Conservation (phyloP, 768 basidiomycete genomes). For the Hericium alpestre region DNA sequence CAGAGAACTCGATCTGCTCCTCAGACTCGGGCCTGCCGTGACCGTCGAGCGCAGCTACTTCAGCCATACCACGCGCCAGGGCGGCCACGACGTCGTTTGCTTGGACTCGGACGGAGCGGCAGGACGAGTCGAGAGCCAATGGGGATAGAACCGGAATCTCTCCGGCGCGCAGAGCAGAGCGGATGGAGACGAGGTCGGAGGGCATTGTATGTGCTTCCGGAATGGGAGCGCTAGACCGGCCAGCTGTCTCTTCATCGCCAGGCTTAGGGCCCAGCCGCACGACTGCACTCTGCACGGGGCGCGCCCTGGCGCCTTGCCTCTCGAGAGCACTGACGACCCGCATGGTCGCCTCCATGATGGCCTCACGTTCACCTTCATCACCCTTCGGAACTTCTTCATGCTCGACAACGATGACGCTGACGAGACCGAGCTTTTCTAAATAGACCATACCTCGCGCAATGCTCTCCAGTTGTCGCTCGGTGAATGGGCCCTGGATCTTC, state of each 20-base stretch:
- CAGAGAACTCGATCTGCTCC: constrained; percentile 27
- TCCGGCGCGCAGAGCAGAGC: constrained; percentile 81
- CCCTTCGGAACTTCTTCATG: constrained; percentile 66
- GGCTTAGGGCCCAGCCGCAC: constrained; percentile 78
- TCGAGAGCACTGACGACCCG: constrained; percentile 76
- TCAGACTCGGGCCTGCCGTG: constrained; percentile 24
- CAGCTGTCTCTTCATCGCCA: constrained; percentile 27
- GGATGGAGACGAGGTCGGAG: constrained; percentile 72
- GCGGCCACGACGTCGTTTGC: constrained; percentile 85
- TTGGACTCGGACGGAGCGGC: constrained; percentile 74
- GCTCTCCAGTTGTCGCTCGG: constrained; percentile 85
- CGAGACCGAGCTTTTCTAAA: constrained; percentile 89
- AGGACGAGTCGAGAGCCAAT: constrained; percentile 85
- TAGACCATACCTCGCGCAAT: constrained; percentile 90
- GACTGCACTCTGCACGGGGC: constrained; percentile 81
- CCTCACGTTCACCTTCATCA: constrained; percentile 55
- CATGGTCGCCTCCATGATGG: constrained; percentile 72
- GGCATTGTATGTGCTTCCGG: constrained; percentile 77
- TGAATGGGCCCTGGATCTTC: constrained; percentile 94
- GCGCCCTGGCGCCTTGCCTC: constrained; percentile 73
- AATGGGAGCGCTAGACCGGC: constrained; percentile 20
- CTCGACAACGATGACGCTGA: constrained; percentile 92
- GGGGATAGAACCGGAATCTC: constrained; percentile 96
- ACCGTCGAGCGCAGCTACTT: constrained; percentile 40
- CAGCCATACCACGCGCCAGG: constrained; percentile 74